Base-by-base conservation (phyloP, 148 eudicot species). In the Bassia scoparia region DNA sequence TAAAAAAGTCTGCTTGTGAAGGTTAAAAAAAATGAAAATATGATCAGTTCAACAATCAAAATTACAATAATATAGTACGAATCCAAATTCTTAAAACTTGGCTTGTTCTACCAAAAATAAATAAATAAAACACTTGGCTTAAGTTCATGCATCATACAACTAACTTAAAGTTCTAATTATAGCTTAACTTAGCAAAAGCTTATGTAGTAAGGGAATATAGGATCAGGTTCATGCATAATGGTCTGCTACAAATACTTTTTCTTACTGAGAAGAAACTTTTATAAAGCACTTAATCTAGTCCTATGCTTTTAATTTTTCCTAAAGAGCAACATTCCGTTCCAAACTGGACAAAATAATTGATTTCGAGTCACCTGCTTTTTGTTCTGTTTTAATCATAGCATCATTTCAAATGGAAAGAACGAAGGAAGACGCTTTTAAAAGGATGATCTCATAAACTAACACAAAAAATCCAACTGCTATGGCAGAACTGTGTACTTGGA, bases 361-460 rank as follows among this genome's bases (percentile, higher is more conserved):
- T 54, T 71, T 77, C 35, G 12, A 64, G 38, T 75, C 70, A 80
- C 68, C 76, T 80, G 63, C 82, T 75, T 75, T 37, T 80, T 75
- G 64, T 75, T 65, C 17, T 75, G 71, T 80, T 66, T 48, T 71
- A 66, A 75, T 75, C 79, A 75, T 80, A 71, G 37, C 61, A 74
- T 33, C 68, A 69, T 69, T 54, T 75, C 52, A 70, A 46, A 29
- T 70, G 27, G 59, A 64, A 3, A 7, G 41, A 37, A 7, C 7
- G 41, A 37, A 59, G 61, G 26, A 80, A 24, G 67, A 66, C 56
- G 70, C 65, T 70, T 63, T 70, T 10, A 21, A 41, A 24, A 43
- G 53, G 43, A 49, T 20, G 27, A 35, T 67, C 46, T 71, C 48
- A 66, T 33, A 49, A 64, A 26, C 41, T 70, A 65, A 65, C 63